Base-by-base conservation (phyloP, 208 protist genomes). In the Naegleria gruberi region DNA sequence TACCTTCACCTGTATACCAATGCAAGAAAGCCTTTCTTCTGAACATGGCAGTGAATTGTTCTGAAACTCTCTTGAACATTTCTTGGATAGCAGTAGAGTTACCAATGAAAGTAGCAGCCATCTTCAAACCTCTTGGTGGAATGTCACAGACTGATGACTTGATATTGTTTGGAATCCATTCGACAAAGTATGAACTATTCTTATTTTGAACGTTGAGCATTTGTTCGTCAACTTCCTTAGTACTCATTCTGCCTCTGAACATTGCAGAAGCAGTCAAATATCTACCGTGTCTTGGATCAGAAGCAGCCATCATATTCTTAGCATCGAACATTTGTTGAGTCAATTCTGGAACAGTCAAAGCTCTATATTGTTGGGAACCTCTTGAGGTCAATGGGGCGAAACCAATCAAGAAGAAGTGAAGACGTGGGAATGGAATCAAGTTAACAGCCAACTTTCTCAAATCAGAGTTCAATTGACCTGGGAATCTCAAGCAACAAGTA, bases 261-360 rank as follows among this genome's bases (percentile, higher is more conserved):
- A 96, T 73, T 37, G 93, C 94, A 40, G 95, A 93, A 74, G 95
- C 94, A 42, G 95, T 97, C 15, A 97, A 90, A 90, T 96, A 97
- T 87, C 92, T 92, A 42, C 95, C 96, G 89, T 97, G 94, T 74
- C 95, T 91, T 45, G 97, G 97, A 90, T 98, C 96, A 97, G 73
- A 95, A 94, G 55, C 95, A 90, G 96, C 96, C 98, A 99, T 99
- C 98, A 99, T 99, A 94, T 99, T 99, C 92, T 98, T 98, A 44
- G 97, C 92, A 90, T 99, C 97, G 93, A 99, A 99, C 96, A 99
- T 98, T 94, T 99, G 97, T 93, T 98, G 94, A 41, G 97, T 98
- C 42, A 99, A 93, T 93, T 99, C 97, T 37, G 96, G 91, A n/a
- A 99, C 97, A 82, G 94, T 98, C 42, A 98, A 90, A 82, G 91